A percentile compares a stretch with the other conserved stretches of the same genome.
phyloP scores from a whole-genome alignment of 202 grass and related monocot species.

The Zoysia matrella region DNA sequence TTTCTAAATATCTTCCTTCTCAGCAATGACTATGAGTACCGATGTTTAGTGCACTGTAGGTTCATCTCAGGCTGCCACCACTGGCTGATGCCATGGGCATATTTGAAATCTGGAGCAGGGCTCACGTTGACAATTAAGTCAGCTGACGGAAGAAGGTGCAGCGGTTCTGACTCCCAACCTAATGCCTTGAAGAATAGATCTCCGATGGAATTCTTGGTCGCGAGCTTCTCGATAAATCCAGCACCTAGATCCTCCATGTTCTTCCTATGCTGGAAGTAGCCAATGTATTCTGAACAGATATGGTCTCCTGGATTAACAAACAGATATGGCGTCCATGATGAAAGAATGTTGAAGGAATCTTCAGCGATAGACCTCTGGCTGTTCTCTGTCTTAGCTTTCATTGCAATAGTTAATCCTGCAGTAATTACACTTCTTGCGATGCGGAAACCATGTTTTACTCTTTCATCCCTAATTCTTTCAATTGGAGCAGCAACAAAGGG shows the following conservation, averaged over 20 bases:
- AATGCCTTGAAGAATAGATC: slow-evolving; percentile 81
- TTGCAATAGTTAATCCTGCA: slow-evolving; percentile 74
- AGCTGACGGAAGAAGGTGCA: slow-evolving; percentile 93
- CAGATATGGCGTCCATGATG: slow-evolving; percentile 77
- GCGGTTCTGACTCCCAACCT: slow-evolving; percentile 84
- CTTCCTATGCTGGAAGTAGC: slow-evolving; percentile 87
- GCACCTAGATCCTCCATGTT: slow-evolving; percentile 88
- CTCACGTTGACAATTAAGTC: slow-evolving; percentile 73
- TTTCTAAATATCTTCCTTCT: slow-evolving; percentile 3
- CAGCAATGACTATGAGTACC: slow-evolving; percentile 51
- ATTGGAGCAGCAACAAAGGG: slow-evolving; percentile 84
- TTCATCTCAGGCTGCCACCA: slow-evolving; percentile 83
- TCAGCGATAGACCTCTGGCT: slow-evolving; percentile 60
- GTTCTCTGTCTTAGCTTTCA: slow-evolving; percentile 53
- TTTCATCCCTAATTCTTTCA: slow-evolving; percentile 83
- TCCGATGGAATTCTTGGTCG: slow-evolving; percentile 79
- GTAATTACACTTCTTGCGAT: slow-evolving; percentile 81
- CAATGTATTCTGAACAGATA: slow-evolving; percentile 93
- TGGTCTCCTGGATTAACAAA: slow-evolving; percentile 85
- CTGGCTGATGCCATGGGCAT: slow-evolving; percentile 88
- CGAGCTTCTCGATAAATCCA: slow-evolving; percentile 86
- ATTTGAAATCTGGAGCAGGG: slow-evolving; percentile 70
- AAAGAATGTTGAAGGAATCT: slow-evolving; percentile 76
- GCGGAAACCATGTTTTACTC: slow-evolving; percentile 85
- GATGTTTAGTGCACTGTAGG: slow-evolving; percentile 68